Evolutionary conservation across 2,329 filamentous ascomycete species (phyloP).

Genomic region (Knufia fluminis): DNA sequence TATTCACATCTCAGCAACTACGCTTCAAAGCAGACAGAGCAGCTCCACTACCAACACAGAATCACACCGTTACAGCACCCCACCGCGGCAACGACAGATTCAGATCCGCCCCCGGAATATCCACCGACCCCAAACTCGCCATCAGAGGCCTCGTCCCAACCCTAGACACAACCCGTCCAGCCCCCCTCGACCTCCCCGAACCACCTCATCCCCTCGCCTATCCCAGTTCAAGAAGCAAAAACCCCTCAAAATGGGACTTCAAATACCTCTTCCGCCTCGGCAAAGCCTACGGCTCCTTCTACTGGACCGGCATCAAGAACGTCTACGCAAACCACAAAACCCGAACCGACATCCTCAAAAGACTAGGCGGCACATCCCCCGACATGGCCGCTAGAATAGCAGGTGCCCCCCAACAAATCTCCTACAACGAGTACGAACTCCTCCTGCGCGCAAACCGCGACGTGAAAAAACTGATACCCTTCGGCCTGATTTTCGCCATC

Average conservation of each 20-base stretch:
- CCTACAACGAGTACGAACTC: conserved; percentile 63
- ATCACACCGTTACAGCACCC: neutral
- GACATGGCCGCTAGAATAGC: neutral
- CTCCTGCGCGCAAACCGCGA: conserved; percentile 61
- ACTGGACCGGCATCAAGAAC: conserved; percentile 72
- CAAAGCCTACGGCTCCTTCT: conserved; percentile 72
- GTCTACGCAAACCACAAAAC: conserved; percentile 53
- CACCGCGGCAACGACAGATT: neutral
- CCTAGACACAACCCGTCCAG: conserved; percentile 6
- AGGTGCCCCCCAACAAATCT: conserved; percentile 31
- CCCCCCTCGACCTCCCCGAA: conserved; percentile 2
- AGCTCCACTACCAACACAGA: neutral
- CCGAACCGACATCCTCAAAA: neutral
- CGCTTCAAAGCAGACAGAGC: neutral
- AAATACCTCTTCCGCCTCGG: conserved; percentile 53
- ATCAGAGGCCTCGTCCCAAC: conserved; percentile 1
- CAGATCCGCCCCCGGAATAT: too few species aligned
- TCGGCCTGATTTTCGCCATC: conserved; percentile 63
- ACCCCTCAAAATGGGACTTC: conserved; percentile 1
- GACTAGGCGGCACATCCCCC: neutral
- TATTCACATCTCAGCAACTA: neutral
- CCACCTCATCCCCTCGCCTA: conserved; percentile 6
- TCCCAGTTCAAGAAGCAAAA: neutral
- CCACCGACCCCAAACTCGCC: neutral
- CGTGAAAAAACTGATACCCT: conserved; percentile 65